Evolutionary conservation across 441 rosid species (phyloP), one percentile per base, ranked within the genome.

Genomic region (Adansonia grandidieri): DNA sequence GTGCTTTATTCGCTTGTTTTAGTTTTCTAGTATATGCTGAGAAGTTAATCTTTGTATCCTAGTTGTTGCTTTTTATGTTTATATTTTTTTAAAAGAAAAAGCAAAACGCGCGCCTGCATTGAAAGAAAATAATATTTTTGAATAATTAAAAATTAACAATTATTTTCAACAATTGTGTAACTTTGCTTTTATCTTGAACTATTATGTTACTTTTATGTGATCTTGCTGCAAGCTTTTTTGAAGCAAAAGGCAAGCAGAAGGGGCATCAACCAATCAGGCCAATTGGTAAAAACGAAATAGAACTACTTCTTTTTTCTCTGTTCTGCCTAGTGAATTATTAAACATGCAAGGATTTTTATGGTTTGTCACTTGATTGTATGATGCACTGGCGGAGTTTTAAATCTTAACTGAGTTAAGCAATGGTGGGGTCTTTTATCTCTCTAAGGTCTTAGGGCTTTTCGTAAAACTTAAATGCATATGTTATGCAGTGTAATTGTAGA

Each of bases 401-500:
- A 56, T 56, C 9, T 72, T 53, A 53, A 56, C 9, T 50, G 40
- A 37, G 24, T 45, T 20, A 51, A 42, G 44, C 10, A 77, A 24
- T 40, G 40, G n/a, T 69, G 22, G 48, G 19, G 19, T 45, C 40
- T 17, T 48, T 28, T 22, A 24, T 19, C 6, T 20, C 6, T 48
- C 44, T 45, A 11, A 13, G 5, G 78, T 42, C 48, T n/a, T 64
- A 11, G 42, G 51, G 14, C 0, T 76, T 69, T 76, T 71, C 70
- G 45, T 64, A 42, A 72, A 28, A 71, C 20, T 57, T 60, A 11
- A 66, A 14, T 67, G 54, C 54, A 40, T 76, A 40, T 69, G 15
- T 57, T 4, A 13, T 85, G 90, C 91, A 92, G 97, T 68, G 94
- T 91, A 24, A 91, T 92, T 56, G 95, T 92, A 22, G 97, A 92